These are phyloP conservation scores for Davidsoniella australis DNA, from an alignment of 2,329 filamentous ascomycete genomes.

Conservation along the genomic window DNA sequence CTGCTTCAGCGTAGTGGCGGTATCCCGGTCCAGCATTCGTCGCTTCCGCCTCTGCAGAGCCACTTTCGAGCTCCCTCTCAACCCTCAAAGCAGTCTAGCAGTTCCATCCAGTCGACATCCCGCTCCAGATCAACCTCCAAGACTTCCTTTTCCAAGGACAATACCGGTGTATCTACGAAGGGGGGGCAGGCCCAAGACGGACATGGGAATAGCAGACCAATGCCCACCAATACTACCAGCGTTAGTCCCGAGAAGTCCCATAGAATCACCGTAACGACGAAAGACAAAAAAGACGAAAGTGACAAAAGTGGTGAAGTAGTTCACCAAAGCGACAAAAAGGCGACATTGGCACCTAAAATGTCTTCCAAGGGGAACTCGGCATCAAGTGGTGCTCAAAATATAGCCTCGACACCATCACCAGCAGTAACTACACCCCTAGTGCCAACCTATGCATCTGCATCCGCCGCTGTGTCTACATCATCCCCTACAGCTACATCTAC, in stretches of 20 bases:
- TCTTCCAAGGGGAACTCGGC: conserved; percentile 8
- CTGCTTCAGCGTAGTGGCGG: conserved; percentile 42
- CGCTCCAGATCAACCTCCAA: background rate
- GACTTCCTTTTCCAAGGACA: conserved; percentile 3
- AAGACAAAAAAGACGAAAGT: background rate
- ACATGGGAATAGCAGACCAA: conserved; percentile 5
- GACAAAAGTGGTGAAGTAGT: background rate
- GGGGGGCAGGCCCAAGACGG: conserved; percentile 5
- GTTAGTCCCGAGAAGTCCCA: background rate
- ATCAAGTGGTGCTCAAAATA: conserved; percentile 3
- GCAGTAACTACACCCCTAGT: background rate
- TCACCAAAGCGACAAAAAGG: background rate
- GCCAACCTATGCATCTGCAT: too few species aligned
- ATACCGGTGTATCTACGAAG: background rate
- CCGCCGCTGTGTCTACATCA: background rate
- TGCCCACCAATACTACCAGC: background rate
- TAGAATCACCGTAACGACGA: background rate
- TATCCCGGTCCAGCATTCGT: conserved; percentile 34
- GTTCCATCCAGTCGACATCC: background rate
- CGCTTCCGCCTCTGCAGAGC: conserved; percentile 16
- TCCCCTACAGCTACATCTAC: background rate
- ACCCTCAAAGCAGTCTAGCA: background rate
- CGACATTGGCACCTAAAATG: conserved; percentile 5
- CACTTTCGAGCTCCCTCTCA: background rate
- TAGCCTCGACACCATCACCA: conserved; percentile 1